Evolutionary conservation across 2,329 filamentous ascomycete species (phyloP), one percentile per base, ranked within the genome.

Genomic region (Phyllosticta paracitricarpa): DNA sequence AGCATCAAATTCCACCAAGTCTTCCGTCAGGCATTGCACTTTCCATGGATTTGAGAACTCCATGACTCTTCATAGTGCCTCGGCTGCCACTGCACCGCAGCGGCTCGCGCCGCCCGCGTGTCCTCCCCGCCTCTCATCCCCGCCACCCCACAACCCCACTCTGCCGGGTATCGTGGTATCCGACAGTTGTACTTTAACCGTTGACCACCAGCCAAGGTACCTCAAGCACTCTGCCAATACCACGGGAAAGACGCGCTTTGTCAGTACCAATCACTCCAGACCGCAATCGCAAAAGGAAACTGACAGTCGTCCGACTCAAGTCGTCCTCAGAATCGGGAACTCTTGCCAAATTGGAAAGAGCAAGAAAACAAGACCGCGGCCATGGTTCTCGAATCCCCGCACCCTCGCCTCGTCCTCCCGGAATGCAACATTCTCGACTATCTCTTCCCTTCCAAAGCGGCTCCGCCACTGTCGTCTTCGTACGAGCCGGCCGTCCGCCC

Each of bases 321-420:
- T n/a, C 14, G n/a, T 48, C 17, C n/a, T 48, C 14, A n/a, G 17
- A 48, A 48, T 48, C 40, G n/a, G 40, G 40, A 17, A 48, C n/a
- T n/a, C 6, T 48, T 48, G n/a, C 40, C 40, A 48, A n/a, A n/a
- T 48, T n/a, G 14, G 40, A 48, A 48, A n/a, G 40, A 48, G 6
- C 14, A 48, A 48, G 17, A 2, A 48, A 48, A 40, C 55, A 54
- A 7, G 5, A n/a, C 40, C 17, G 17, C 40, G 5, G 40, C 6
- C 40, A 95, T 95, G 91, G 87, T 89, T 63, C 80, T 86, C 68
- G 78, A 83, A 56, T 91, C 90, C 2, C 76, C 77, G 0, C 89
- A 86, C 69, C 79, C 84, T 1, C 73, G 79, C 7, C 68, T 94
- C 51, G 78, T 85, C 19, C 86, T 96, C 52, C 91, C 91, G 0